phyloP scores from a whole-genome alignment of 345 rosid species.

The Citrus cavaleriei region DNA sequence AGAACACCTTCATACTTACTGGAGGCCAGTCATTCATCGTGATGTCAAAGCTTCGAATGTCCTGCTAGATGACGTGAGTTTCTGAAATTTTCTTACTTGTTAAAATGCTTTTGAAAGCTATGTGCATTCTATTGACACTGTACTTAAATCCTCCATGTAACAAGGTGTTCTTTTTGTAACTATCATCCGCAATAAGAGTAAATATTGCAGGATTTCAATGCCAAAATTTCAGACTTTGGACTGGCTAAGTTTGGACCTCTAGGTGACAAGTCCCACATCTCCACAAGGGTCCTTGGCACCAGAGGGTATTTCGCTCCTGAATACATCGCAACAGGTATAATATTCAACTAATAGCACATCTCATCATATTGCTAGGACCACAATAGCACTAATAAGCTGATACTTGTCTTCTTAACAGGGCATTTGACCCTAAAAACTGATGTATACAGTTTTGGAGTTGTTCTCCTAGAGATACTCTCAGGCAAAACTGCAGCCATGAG shows the following conservation, averaged over 20 bases:
- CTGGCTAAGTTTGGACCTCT: constrained; percentile 48
- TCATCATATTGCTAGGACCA: not conserved
- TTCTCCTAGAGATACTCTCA: constrained; percentile 31
- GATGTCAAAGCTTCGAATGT: constrained; percentile 49
- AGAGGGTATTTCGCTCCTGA: constrained; percentile 50
- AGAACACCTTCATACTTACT: constrained; percentile 35
- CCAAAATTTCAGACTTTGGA: constrained; percentile 50
- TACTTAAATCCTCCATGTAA: not conserved
- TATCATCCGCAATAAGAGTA: not conserved
- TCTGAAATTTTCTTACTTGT: not conserved
- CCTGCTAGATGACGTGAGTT: constrained; percentile 33
- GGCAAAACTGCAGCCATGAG: constrained; percentile 25
- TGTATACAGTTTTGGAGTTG: constrained; percentile 36
- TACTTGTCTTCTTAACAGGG: constrained; percentile 10
- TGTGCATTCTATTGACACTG: not conserved
- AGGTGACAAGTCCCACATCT: constrained; percentile 32
- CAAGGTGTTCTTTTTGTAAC: not conserved
- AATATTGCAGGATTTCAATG: constrained; percentile 38
- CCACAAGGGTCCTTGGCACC: constrained; percentile 42
- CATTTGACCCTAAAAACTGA: constrained; percentile 25
- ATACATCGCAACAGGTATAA: constrained; percentile 41
- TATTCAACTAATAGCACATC: not conserved
- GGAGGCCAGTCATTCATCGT: constrained; percentile 39
- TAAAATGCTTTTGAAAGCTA: not conserved
- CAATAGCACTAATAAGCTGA: not conserved